Percentiles rank a stretch among this genome's conserved stretches.
phyloP scores from a whole-genome alignment of 495 filamentous ascomycete species.

The Lentithecium fluviatile region DNA sequence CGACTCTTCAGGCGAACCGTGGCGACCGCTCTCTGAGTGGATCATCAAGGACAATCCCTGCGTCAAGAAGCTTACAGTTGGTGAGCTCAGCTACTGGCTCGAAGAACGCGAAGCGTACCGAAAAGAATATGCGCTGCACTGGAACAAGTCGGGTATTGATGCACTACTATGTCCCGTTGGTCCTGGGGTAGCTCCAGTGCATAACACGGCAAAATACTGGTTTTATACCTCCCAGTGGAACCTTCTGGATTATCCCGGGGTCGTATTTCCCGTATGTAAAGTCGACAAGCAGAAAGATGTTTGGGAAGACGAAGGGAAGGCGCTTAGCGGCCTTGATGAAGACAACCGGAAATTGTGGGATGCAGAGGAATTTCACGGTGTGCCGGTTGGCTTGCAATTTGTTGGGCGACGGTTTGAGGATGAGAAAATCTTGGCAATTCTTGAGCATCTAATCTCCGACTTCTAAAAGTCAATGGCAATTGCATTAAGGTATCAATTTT shows the following conservation, averaged over 20 bases:
- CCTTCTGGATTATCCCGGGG: slow-evolving; percentile 63
- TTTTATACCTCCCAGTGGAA: slow-evolving; percentile 75
- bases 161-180: slow-evolving; percentile 67
- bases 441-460: slow-evolving; percentile 44
- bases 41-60: slow-evolving; percentile 53
- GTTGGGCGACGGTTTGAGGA: slow-evolving; percentile 48
- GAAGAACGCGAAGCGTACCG: slow-evolving; percentile 58
- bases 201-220: slow-evolving; percentile 65
- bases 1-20: slow-evolving; percentile 58
- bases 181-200: slow-evolving; percentile 58
- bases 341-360: slow-evolving; percentile 46
- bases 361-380: slow-evolving; percentile 35
- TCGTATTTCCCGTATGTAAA: slow-evolving; percentile 54
- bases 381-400: slow-evolving; percentile 47
- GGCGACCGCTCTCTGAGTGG: slow-evolving; percentile 50
- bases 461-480: too few species aligned
- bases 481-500: too few species aligned
- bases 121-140: slow-evolving; percentile 56
- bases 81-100: slow-evolving; percentile 49
- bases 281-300: slow-evolving; percentile 47
- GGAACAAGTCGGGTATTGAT: slow-evolving; percentile 59
- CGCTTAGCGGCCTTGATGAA: slow-evolving; percentile 44
- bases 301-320: slow-evolving; percentile 37
- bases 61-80: slow-evolving; percentile 45
- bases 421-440: slow-evolving; percentile 48